Conservation (phyloP, 2,329 filamentous ascomycete genomes). For the Pyricularia grisea region DNA sequence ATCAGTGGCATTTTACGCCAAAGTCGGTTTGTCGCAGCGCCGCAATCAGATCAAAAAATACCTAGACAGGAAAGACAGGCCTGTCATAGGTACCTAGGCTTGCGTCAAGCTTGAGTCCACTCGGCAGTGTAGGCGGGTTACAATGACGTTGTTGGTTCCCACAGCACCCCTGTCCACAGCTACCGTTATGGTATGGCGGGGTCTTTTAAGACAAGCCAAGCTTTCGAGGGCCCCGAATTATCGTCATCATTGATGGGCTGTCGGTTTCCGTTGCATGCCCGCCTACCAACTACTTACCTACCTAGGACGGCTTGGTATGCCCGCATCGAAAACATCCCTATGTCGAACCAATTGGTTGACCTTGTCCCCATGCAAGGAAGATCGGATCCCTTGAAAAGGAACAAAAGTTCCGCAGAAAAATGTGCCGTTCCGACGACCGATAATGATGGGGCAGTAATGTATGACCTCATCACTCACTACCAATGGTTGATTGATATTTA, state of each 20-base stretch:
- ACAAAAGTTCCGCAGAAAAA: neutral
- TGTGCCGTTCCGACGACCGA: neutral
- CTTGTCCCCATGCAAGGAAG: neutral
- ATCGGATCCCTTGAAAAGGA: neutral
- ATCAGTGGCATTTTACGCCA: neutral
- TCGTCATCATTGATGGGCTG: neutral
- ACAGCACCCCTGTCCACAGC: neutral
- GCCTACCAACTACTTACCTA: neutral
- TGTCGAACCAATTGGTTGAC: neutral
- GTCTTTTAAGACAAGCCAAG: neutral
- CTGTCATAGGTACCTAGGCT: neutral
- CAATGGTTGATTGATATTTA: neutral
- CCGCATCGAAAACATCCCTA: neutral
- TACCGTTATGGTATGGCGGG: neutral
- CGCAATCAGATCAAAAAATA: neutral
- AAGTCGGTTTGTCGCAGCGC: neutral
- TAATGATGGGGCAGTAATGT: neutral
- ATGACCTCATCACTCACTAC: conserved; percentile 3
- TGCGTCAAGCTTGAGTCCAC: neutral
- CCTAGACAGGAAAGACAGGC: neutral
- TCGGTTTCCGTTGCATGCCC: neutral
- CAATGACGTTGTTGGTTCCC: conserved; percentile 1
- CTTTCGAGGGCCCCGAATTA: neutral
- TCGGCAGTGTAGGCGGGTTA: neutral
- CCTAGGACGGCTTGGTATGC: neutral